phyloP scores from a whole-genome alignment of 2,329 filamentous ascomycete species.

The Talaromyces islandicus region DNA sequence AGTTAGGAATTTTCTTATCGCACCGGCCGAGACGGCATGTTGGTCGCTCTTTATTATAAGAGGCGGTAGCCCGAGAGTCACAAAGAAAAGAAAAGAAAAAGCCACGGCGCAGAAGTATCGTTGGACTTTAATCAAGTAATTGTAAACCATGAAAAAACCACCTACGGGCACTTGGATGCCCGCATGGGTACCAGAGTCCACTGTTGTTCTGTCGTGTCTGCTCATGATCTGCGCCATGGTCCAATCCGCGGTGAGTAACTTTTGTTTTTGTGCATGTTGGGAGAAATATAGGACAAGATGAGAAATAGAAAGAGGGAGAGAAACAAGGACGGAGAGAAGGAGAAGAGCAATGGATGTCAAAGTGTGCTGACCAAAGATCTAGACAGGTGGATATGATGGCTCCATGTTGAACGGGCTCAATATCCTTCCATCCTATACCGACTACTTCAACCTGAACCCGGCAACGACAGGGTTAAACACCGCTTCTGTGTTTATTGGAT shows the following conservation, averaged over 20 bases:
- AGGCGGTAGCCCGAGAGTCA: neutral
- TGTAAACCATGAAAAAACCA: slow-evolving; percentile 21
- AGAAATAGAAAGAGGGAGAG: neutral
- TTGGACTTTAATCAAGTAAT: neutral
- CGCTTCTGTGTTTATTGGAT: slow-evolving; percentile 60
- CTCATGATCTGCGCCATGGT: slow-evolving; percentile 42
- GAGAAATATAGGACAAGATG: neutral
- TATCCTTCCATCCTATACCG: slow-evolving; percentile 51
- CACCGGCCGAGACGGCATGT: neutral
- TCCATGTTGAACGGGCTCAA: slow-evolving; percentile 54
- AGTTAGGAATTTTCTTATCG: neutral
- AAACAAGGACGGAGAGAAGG: neutral
- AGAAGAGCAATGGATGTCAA: neutral
- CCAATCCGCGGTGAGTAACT: slow-evolving; percentile 35
- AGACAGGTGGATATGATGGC: slow-evolving; percentile 36
- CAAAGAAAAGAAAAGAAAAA: neutral
- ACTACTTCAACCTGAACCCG: slow-evolving; percentile 51
- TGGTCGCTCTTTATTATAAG: neutral
- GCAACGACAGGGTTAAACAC: slow-evolving; percentile 52
- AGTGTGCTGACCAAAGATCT: neutral
- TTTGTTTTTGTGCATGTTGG: neutral
- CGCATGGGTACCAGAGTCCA: slow-evolving; percentile 39
- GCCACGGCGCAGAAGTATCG: neutral
- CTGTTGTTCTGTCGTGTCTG: slow-evolving; percentile 30
- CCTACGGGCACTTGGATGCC: slow-evolving; percentile 43